Conservation (phyloP, 352 stramenopile genomes). For the Albugo candida region DNA sequence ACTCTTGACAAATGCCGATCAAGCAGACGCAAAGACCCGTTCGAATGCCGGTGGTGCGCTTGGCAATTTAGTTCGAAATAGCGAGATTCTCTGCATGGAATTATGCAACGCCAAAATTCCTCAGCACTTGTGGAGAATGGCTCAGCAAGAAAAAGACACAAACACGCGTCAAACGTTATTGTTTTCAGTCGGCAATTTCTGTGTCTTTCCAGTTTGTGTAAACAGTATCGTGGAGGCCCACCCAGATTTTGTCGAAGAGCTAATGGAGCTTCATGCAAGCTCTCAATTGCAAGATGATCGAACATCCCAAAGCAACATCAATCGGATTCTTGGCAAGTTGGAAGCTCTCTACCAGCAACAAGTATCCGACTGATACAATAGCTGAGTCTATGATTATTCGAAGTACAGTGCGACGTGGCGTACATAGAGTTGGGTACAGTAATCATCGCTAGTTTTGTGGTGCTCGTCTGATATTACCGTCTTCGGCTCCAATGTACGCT, state of each 20-base stretch:
- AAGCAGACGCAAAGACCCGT: conserved; percentile 77
- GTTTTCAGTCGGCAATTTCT: conserved; percentile 84
- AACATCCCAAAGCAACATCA: conserved; percentile 45
- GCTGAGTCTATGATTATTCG: too few relatives aligned
- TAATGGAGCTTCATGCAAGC: conserved; percentile 43
- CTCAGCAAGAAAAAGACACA: conserved; percentile 32
- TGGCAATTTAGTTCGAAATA: conserved; percentile 85
- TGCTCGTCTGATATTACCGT: too few relatives aligned
- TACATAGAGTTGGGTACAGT: too few relatives aligned
- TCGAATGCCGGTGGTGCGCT: conserved; percentile 84
- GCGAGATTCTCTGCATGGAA: conserved; percentile 37
- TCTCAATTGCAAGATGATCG: conserved; percentile 24
- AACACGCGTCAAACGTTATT: conserved; percentile 68
- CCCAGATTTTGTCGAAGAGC: conserved; percentile 17
- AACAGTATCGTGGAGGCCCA: conserved; percentile 22
- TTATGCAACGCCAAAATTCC: conserved; percentile 46
- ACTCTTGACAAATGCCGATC: conserved; percentile 44
- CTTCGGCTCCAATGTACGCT: too few relatives aligned
- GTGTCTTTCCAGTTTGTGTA: conserved; percentile 50
- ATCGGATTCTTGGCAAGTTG: conserved; percentile 25
- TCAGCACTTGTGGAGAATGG: conserved; percentile 45
- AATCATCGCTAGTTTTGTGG: too few relatives aligned
- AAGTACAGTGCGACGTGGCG: too few relatives aligned
- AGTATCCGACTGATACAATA: too few relatives aligned
- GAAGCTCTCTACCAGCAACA: too few relatives aligned